Evolutionary conservation across 257 asterid genomes (phyloP).

Genomic region (Solanum peruvianum): DNA sequence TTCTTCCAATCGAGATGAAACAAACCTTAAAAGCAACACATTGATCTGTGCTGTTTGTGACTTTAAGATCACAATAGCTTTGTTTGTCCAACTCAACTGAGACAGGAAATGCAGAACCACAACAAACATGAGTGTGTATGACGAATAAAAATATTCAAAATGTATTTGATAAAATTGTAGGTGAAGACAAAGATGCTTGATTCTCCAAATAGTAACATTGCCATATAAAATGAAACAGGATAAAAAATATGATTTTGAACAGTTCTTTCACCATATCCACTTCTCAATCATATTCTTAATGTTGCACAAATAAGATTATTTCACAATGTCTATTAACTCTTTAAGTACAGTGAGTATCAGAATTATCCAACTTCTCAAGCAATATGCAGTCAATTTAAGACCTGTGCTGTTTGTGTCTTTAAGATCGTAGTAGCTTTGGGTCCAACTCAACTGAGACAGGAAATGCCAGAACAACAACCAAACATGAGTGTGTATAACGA

Average conservation of each 20-base stretch:
- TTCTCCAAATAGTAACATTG: neutral
- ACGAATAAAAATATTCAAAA: neutral
- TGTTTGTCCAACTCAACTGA: slow-evolving; percentile 80
- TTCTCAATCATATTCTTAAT: neutral
- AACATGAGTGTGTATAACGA: neutral
- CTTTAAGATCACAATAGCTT: slow-evolving; percentile 73
- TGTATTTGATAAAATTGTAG: neutral
- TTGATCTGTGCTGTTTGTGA: slow-evolving; percentile 58
- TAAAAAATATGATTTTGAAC: neutral
- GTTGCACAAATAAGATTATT: neutral
- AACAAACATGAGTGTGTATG: neutral
- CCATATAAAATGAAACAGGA: neutral
- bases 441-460: slow-evolving; percentile 58
- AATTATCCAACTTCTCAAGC: neutral
- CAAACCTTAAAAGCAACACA: slow-evolving; percentile 79
- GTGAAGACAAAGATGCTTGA: neutral
- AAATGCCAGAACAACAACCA: neutral
- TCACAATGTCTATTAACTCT: neutral
- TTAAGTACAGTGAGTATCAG: neutral
- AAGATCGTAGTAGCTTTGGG: slow-evolving; percentile 67
- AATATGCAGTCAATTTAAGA: neutral
- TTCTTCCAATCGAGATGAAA: neutral
- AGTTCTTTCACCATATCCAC: neutral
- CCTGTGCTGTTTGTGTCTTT: slow-evolving; percentile 63
- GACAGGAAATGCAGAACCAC: neutral